Base-by-base conservation (phyloP, 108 stramenopile genomes). In the Hondaea fermentalgiana region DNA sequence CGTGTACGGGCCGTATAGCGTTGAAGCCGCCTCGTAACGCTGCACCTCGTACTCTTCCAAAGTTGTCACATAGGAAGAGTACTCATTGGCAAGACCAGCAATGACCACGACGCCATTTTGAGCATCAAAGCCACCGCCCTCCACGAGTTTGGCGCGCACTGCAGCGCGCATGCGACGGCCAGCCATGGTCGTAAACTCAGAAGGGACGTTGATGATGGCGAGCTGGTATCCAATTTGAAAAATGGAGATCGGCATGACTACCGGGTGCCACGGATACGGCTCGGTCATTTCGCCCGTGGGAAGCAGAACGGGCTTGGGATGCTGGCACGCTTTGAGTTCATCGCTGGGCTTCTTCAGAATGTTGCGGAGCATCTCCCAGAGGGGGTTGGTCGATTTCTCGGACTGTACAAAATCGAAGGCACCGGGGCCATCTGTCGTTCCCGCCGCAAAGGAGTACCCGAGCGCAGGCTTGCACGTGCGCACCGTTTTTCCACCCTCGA, bases 121-220 rank as follows among this genome's bases (percentile, higher is more conserved):
- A 28, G 94, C 89, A 19, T 92, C 91, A 8, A 64, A 88, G 25
- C 90, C 51, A 21, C 91, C 92, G 58, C 89, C 60, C 12, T 88
- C 57, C 21, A 43, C 64, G 12, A 91, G 60, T 12, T 91, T 87
- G 12, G 44, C 44, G 6, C 29, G 35, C 12, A 92, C 83, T 5
- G 92, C 92, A 16, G 21, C 35, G 25, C 93, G 90, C 59, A 95
- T 49, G 57, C 94, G 90, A 47, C 94, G 90, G 43, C 94, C 94
- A 16, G 94, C 92, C 94, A 95, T 95, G 72, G 94, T 94, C 6
- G 94, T 95, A 23, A 95, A 90, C 89, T 95, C 94, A 6, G 87
- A 58, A 29, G 94, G 94, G 12, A 93, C 93, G 72, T 87, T 91
- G 2, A 93, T 83, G 57, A 95, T 93, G 87, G 93, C 91, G 19